A percentile compares a stretch with the other conserved stretches of the same genome.
Evolutionary conservation across 164 flowering plant species (phyloP).

Genomic region (Amborella trichopoda): DNA sequence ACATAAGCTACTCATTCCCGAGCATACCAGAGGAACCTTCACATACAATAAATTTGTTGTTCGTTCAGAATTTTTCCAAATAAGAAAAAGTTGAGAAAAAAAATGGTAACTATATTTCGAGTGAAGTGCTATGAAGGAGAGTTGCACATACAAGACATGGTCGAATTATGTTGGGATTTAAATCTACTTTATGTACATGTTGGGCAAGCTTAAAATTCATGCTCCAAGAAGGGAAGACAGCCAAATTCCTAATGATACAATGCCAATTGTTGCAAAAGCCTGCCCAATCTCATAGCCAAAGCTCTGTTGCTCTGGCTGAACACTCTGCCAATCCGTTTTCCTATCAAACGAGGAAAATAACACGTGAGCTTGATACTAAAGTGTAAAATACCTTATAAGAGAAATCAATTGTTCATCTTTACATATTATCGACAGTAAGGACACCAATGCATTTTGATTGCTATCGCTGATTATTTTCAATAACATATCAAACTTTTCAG

Average conservation of each 20-base stretch:
- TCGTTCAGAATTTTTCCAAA: too few relatives aligned
- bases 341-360: slow-evolving; percentile 20
- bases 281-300: slow-evolving; percentile 49
- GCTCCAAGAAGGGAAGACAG: slow-evolving; percentile 39
- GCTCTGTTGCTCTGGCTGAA: slow-evolving; percentile 51
- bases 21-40: too few relatives aligned
- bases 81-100: too few relatives aligned
- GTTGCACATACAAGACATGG: too few relatives aligned
- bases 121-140: too few relatives aligned
- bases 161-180: too few relatives aligned
- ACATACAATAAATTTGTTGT: too few relatives aligned
- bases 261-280: slow-evolving; percentile 66
- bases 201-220: slow-evolving; percentile 11
- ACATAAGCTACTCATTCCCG: too few relatives aligned
- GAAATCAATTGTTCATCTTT: neutral
- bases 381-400: neutral
- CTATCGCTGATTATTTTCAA: neutral
- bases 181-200: slow-evolving; percentile 29
- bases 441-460: neutral
- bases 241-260: slow-evolving; percentile 88
- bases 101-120: too few relatives aligned
- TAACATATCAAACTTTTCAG: too few relatives aligned
- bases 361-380: neutral
- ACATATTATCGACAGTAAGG: neutral
- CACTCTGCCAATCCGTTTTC: slow-evolving; percentile 67